Base-by-base conservation (phyloP, 1,284 basidiomycete genomes). In the Coriolopsis trogii region DNA sequence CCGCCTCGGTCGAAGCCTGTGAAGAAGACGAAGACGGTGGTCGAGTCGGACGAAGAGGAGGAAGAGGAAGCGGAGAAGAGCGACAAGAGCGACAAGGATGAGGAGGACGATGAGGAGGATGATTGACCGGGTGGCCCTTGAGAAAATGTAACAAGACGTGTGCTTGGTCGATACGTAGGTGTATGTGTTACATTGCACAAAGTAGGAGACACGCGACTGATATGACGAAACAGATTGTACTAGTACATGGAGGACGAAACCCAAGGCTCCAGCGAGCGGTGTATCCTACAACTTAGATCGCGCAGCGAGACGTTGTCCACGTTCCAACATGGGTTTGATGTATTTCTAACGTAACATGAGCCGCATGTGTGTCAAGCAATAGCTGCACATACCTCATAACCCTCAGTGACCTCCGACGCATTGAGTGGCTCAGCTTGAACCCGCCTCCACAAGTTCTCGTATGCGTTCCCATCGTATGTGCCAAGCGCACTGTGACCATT, bases 361-460 rank as follows among this genome's bases (percentile, higher is more conserved):
- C n/a, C n/a, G n/a, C n/a, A n/a, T n/a, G n/a, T n/a, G n/a, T n/a
- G n/a, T n/a, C n/a, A n/a, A n/a, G n/a, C n/a, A n/a, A n/a, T n/a
- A n/a, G n/a, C n/a, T n/a, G n/a, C n/a, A 63, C 71, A 46, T 40
- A 82, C 84, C 69, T 77, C 67, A 60, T 87, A 87, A 23, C 77
- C 83, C 13, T 73, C 73, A 1, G 80, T 70, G 6, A 80, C 70
- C 37, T 80, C 76, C 0, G 65, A 70, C 49, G 73, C 67, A 63
- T 90, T 91, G 44, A 90, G 64, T 1, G 88, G 87, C 52, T 90
- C 87, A 2, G 64, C 65, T 64, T 87, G 80, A 1, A 75, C 84
- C n/a, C 77, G 71, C 23, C 79, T 73, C 84, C 85, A 89, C 10
- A 91, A 64, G 24, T 79, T 75, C 49, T 91, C 80, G 55, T 91